phyloP scores from a whole-genome alignment of 495 filamentous ascomycete genomes.

The Penicillium paxilli region DNA sequence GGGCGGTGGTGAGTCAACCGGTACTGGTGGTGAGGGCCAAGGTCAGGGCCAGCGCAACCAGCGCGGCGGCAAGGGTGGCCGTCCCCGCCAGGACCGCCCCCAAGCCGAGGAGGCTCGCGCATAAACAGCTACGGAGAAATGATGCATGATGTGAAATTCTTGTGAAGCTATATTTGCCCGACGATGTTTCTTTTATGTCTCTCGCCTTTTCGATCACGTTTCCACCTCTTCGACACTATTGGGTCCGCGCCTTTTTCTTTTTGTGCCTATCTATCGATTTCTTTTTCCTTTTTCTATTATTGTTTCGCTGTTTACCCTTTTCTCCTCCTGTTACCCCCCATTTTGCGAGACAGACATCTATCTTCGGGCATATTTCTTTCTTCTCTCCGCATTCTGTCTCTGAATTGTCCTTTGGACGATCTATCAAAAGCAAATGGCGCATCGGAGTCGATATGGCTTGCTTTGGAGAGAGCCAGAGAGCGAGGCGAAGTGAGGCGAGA shows the following conservation, averaged over 20 bases:
- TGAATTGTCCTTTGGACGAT: not conserved
- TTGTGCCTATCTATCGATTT: constrained; percentile 15
- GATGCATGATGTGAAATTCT: constrained; percentile 31
- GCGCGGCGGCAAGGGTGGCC: constrained; percentile 51
- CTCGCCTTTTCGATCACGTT: constrained; percentile 8
- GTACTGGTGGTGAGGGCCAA: constrained; percentile 32
- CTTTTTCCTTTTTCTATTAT: constrained; percentile 11
- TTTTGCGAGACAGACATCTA: constrained; percentile 10
- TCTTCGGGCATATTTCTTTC: constrained; percentile 3
- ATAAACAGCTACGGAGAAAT: constrained; percentile 25
- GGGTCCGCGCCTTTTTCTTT: constrained; percentile 15
- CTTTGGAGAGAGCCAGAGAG: not conserved
- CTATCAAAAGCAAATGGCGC: constrained; percentile 30
- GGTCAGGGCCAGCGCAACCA: constrained; percentile 42
- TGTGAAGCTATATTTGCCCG: constrained; percentile 14
- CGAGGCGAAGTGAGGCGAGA: not conserved
- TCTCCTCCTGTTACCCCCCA: constrained; percentile 3
- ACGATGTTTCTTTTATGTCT: constrained; percentile 26
- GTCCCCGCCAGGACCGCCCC: constrained; percentile 42
- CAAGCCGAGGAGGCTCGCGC: constrained; percentile 44
- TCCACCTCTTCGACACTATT: constrained; percentile 10
- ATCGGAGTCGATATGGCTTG: constrained; percentile 40
- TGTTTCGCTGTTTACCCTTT: constrained; percentile 12
- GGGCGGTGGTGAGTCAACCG: constrained; percentile 49
- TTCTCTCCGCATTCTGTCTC: constrained; percentile 13